Evolutionary conservation across 1,284 basidiomycete species (phyloP).

Genomic region (Gymnopus androsaceus): DNA sequence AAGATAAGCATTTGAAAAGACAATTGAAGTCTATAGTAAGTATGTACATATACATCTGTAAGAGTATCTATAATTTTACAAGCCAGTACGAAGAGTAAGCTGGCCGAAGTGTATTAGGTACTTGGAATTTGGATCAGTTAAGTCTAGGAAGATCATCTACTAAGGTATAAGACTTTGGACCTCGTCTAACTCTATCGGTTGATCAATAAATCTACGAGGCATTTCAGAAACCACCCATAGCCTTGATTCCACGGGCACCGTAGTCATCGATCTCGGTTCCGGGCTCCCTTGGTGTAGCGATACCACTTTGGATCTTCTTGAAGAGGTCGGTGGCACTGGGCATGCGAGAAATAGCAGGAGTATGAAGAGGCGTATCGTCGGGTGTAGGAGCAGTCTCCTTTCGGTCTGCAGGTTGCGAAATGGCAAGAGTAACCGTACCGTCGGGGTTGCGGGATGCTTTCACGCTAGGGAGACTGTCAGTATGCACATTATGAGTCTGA

Average conservation of each 20-base stretch:
- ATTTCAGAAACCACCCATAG: conserved; percentile 12
- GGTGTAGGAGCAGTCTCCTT: conserved; percentile 18
- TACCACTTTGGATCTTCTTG: conserved; percentile 1
- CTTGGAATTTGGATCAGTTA: too few relatives aligned
- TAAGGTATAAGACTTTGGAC: too few relatives aligned
- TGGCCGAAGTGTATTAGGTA: too few relatives aligned
- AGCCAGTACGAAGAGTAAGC: too few relatives aligned
- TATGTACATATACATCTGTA: too few relatives aligned
- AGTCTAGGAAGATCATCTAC: neutral
- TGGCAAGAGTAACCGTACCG: conserved; percentile 18
- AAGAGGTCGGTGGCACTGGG: conserved; percentile 11
- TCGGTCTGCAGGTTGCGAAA: conserved; percentile 20
- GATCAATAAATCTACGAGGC: too few relatives aligned
- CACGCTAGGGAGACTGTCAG: conserved; percentile 10
- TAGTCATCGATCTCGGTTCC: conserved; percentile 15
- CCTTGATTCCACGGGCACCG: conserved; percentile 11
- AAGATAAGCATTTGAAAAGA: too few relatives aligned
- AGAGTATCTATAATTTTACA: too few relatives aligned
- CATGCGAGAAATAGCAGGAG: conserved; percentile 18
- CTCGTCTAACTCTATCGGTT: too few relatives aligned
- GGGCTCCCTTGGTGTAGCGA: conserved; percentile 12
- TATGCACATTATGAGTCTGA: neutral
- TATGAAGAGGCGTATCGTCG: conserved; percentile 20
- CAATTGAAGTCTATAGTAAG: too few relatives aligned
- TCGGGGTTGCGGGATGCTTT: conserved; percentile 20